Conservation (phyloP, 768 basidiomycete species). For the Leccinum subtestaceum region DNA sequence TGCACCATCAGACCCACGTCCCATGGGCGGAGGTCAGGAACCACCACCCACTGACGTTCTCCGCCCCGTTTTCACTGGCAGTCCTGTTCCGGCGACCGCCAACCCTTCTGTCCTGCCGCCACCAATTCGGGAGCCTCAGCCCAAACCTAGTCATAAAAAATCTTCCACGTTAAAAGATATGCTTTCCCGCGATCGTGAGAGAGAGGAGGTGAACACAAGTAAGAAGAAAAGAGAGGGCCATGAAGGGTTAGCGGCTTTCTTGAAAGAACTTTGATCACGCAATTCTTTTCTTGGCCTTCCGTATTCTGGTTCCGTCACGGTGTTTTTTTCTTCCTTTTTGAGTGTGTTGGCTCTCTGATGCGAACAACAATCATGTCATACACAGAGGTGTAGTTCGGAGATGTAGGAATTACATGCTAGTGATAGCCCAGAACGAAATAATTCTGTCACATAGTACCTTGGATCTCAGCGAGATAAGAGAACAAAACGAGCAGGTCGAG, state of each 20-base stretch:
- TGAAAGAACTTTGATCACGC: slow-evolving; percentile 20
- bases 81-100: background rate
- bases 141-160: slow-evolving; percentile 35
- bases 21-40: background rate
- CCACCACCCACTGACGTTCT: background rate
- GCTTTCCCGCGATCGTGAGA: slow-evolving; percentile 57
- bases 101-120: background rate
- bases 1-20: background rate
- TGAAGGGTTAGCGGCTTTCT: slow-evolving; percentile 53
- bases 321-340: background rate
- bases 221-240: slow-evolving; percentile 23
- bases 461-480: too few species aligned
- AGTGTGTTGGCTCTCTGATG: too few species aligned
- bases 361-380: too few species aligned
- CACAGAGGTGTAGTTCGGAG: too few species aligned
- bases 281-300: too few species aligned
- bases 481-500: too few species aligned
- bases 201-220: slow-evolving; percentile 31
- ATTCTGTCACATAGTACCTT: too few species aligned
- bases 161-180: slow-evolving; percentile 59
- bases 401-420: too few species aligned
- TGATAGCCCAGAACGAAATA: too few species aligned
- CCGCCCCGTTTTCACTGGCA: background rate
- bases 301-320: background rate
- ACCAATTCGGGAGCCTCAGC: slow-evolving; percentile 31